Evolutionary conservation across 176 grass and related monocot species (phyloP).

Genomic region (Triticum urartu): DNA sequence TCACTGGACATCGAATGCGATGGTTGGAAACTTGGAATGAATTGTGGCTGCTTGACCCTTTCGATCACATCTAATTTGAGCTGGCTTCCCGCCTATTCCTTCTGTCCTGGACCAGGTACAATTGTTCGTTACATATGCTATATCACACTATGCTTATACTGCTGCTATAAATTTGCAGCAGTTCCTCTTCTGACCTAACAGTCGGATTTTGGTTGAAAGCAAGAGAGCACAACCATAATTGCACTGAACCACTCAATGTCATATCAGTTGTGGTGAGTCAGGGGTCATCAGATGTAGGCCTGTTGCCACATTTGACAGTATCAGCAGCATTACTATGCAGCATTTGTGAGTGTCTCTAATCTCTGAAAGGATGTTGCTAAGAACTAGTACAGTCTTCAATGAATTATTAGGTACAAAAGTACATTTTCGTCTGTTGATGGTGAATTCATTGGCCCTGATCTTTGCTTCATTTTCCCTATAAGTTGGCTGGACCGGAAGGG

Average conservation of each 20-base stretch:
- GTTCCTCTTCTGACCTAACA: slow-evolving; percentile 3
- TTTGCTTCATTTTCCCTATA: slow-evolving; percentile 2
- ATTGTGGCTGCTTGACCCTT: slow-evolving; percentile 22
- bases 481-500: slow-evolving; percentile 26
- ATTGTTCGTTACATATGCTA: neutral
- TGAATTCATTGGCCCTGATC: neutral
- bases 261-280: neutral
- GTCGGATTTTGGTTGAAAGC: slow-evolving; percentile 2
- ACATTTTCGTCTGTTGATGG: neutral
- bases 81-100: neutral
- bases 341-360: neutral
- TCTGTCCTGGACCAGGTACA: neutral
- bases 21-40: neutral
- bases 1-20: neutral
- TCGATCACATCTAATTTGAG: neutral
- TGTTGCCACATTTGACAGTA: neutral
- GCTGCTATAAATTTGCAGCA: slow-evolving; percentile 4
- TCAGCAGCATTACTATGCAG: neutral
- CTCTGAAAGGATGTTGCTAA: neutral
- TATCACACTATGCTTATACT: neutral
- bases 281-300: slow-evolving; percentile 3
- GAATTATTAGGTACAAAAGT: slow-evolving; percentile 19
- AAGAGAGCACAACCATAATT: neutral
- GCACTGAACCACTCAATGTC: neutral
- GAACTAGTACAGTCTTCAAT: slow-evolving; percentile 7